Conservation (phyloP, 1,284 basidiomycete genomes). For the Ceratorhiza oryzae-sativae region DNA sequence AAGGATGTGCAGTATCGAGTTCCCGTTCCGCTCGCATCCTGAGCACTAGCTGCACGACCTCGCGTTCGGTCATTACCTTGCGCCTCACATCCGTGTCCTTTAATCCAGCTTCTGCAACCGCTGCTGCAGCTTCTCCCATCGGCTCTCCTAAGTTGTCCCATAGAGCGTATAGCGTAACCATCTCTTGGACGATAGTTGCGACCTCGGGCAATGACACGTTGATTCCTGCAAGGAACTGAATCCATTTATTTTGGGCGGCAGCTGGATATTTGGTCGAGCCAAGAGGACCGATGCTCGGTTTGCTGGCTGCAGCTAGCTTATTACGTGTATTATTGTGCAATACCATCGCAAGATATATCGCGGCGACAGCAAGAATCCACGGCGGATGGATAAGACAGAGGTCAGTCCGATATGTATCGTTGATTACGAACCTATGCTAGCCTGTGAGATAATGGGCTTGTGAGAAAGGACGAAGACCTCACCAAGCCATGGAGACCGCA, state of each 20-base stretch:
- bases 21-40: constrained; percentile 74
- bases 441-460: not conserved
- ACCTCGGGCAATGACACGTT: constrained; percentile 85
- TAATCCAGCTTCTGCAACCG: constrained; percentile 35
- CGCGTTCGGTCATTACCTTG: constrained; percentile 46
- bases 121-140: constrained; percentile 41
- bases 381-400: constrained; percentile 92
- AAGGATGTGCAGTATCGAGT: constrained; percentile 65
- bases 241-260: constrained; percentile 60
- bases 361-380: constrained; percentile 90
- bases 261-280: constrained; percentile 47
- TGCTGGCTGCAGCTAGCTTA: constrained; percentile 47
- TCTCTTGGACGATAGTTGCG: constrained; percentile 89
- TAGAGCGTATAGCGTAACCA: constrained; percentile 85
- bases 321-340: constrained; percentile 61
- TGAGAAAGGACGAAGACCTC: constrained; percentile 41
- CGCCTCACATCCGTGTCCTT: constrained; percentile 39
- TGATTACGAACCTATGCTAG: constrained; percentile 88
- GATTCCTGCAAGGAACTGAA: constrained; percentile 84
- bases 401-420: constrained; percentile 93
- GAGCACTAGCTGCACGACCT: constrained; percentile 56
- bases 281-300: constrained; percentile 6
- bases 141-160: constrained; percentile 76
- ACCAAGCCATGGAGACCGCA: constrained; percentile 81
- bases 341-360: constrained; percentile 85